Evolutionary conservation across 78 protist genomes (phyloP).

Genomic region (Chrysochromulina tobinii): DNA sequence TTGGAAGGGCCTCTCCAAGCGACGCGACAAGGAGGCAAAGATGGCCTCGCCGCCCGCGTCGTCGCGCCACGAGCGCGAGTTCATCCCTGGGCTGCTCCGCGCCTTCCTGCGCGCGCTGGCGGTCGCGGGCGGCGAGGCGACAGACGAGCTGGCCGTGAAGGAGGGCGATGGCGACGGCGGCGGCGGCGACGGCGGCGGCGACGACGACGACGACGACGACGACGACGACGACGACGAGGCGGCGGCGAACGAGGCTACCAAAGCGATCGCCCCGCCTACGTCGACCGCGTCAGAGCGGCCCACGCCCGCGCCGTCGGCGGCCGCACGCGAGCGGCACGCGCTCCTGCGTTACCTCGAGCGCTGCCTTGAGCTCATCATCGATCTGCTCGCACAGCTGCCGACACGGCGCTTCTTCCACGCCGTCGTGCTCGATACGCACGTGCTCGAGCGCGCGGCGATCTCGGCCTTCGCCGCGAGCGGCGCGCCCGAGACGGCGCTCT

Average conservation of each 20-base stretch:
- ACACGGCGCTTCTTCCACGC: slow-evolving; percentile 85
- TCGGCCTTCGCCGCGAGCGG: too few species aligned
- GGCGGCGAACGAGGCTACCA: too few species aligned
- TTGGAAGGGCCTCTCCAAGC: slow-evolving; percentile 24
- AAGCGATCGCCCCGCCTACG: too few species aligned
- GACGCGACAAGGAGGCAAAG: slow-evolving; percentile 11
- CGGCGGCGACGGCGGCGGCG: neutral
- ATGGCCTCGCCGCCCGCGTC: neutral
- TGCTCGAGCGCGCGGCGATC: neutral
- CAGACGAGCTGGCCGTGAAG: too few species aligned
- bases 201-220: neutral
- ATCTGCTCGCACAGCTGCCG: slow-evolving; percentile 81
- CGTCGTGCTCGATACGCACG: neutral
- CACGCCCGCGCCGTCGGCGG: neutral
- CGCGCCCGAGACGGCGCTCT: slow-evolving; percentile 23
- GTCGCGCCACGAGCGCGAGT: neutral
- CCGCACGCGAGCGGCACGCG: neutral
- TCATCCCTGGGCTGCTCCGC: neutral
- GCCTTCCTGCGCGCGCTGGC: too few species aligned
- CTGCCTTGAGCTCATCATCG: slow-evolving; percentile 66
- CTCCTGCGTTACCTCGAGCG: slow-evolving; percentile 14
- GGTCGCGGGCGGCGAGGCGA: too few species aligned
- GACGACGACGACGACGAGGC: neutral
- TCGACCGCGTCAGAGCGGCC: too few species aligned
- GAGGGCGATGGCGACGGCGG: too few species aligned